Conservation (phyloP, 352 stramenopile species). For the Globisporangium echinulatum region DNA sequence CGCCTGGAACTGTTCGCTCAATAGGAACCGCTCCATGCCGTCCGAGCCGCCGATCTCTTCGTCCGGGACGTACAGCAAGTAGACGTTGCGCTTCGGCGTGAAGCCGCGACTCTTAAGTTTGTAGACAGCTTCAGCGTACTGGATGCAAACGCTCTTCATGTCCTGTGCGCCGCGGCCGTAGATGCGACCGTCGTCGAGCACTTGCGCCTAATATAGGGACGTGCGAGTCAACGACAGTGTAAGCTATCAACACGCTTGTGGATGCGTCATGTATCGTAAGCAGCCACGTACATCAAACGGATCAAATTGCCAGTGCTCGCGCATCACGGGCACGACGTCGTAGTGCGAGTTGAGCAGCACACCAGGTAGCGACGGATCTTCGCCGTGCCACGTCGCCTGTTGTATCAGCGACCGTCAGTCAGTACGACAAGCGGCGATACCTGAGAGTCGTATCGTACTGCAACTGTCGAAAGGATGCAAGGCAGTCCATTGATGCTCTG, state of each 20-base stretch:
- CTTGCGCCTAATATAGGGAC: conserved; percentile 26
- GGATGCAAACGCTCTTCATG: conserved; percentile 95
- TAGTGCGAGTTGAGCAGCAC: conserved; percentile 94
- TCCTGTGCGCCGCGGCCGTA: conserved; percentile 90
- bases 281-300: conserved; percentile 65
- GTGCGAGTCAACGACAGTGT: not conserved
- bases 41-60: conserved; percentile 92
- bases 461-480: no score
- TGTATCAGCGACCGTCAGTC: not conserved
- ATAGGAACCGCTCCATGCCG: conserved; percentile 91
- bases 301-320: conserved; percentile 81
- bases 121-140: conserved; percentile 92
- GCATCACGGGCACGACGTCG: conserved; percentile 90
- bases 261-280: no score
- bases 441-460: not conserved
- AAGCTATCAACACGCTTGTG: no score
- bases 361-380: conserved; percentile 67
- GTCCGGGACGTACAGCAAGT: conserved; percentile 92
- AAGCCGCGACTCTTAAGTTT: conserved; percentile 61
- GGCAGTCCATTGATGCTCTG: not conserved
- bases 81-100: conserved; percentile 81
- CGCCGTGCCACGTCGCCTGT: conserved; percentile 68
- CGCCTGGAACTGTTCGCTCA: conserved; percentile 73
- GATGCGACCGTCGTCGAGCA: conserved; percentile 81
- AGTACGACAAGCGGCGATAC: not conserved